A percentile compares a stretch with the other conserved stretches of the same genome.
phyloP scores from a whole-genome alignment of 2,329 filamentous ascomycete genomes.

The Phaeosphaeriaceae sp. region DNA sequence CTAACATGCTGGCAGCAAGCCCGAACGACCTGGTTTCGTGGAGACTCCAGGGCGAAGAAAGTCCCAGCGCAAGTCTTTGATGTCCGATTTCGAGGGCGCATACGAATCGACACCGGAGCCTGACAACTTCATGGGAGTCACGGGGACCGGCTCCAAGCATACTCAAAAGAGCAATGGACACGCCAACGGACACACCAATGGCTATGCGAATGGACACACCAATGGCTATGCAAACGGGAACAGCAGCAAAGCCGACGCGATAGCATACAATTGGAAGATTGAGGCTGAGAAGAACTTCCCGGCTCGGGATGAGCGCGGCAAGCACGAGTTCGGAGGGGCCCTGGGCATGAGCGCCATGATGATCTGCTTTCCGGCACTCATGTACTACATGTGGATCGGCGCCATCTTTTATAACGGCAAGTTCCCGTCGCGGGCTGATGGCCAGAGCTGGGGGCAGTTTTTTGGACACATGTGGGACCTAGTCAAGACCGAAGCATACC shows the following conservation, averaged over 20 bases:
- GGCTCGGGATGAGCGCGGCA: slow-evolving; percentile 54
- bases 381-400: slow-evolving; percentile 99
- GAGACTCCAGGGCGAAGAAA: slow-evolving; percentile 56
- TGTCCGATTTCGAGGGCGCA: slow-evolving; percentile 26
- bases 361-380: slow-evolving; percentile 89
- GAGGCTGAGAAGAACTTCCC: slow-evolving; percentile 47
- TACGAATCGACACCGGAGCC: slow-evolving; percentile 48
- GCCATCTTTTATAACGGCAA: slow-evolving; percentile 90
- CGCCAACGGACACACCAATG: slow-evolving; percentile 37
- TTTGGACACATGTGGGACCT: slow-evolving; percentile 72
- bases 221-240: slow-evolving; percentile 41
- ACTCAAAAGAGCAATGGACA: slow-evolving; percentile 18
- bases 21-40: slow-evolving; percentile 54
- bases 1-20: slow-evolving; percentile 46
- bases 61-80: slow-evolving; percentile 52
- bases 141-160: slow-evolving; percentile 4
- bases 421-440: slow-evolving; percentile 71
- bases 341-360: slow-evolving; percentile 84
- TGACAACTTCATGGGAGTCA: slow-evolving; percentile 25
- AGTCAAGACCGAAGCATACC: slow-evolving; percentile 84
- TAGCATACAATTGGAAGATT: slow-evolving; percentile 22
- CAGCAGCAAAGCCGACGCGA: slow-evolving; percentile 19
- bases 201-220: slow-evolving; percentile 42
- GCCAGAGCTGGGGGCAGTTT: slow-evolving; percentile 75
- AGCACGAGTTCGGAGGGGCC: slow-evolving; percentile 86